Percentiles rank a stretch among this genome's conserved stretches.
Evolutionary conservation across 371 early-diverging fungal species (phyloP).

Genomic region (Nosema muscidifuracis): DNA sequence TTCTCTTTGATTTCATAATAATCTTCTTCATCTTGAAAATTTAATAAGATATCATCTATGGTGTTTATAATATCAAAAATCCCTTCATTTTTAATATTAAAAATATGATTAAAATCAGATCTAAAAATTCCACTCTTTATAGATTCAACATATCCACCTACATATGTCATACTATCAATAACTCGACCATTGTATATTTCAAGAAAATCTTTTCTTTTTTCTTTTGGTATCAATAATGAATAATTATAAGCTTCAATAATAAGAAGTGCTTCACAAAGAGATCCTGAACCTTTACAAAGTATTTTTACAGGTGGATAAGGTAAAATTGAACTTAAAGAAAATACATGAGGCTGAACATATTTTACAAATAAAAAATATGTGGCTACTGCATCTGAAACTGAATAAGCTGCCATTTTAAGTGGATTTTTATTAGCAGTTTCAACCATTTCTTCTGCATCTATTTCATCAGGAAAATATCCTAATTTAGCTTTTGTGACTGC

Average conservation of each 20-base stretch:
- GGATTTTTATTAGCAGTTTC: conserved; percentile 83
- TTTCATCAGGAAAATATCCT: conserved; percentile 93
- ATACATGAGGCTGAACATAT: conserved; percentile 96
- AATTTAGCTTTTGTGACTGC: conserved; percentile 89
- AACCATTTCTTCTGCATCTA: conserved; percentile 96
- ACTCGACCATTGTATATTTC: conserved; percentile 80
- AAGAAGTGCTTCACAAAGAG: conserved; percentile 88
- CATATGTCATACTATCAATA: conserved; percentile 86
- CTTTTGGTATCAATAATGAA: conserved; percentile 77
- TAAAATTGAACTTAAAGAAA: conserved; percentile 94
- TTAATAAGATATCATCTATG: conserved; percentile 66
- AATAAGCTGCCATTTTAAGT: conserved; percentile 89
- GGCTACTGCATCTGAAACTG: conserved; percentile 98
- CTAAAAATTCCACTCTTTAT: conserved; percentile 93
- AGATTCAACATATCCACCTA: conserved; percentile 97
- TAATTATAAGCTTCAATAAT: conserved; percentile 86
- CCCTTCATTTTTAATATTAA: conserved; percentile 70
- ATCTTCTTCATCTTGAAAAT: conserved; percentile 28
- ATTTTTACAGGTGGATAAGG: conserved; percentile 92
- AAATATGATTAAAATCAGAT: conserved; percentile 82
- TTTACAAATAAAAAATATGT: conserved; percentile 98
- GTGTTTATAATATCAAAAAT: conserved; percentile 71
- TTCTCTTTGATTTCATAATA: conserved; percentile 33
- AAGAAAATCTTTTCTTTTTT: conserved; percentile 73
- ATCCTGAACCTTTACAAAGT: conserved; percentile 87